Evolutionary conservation across 768 basidiomycete genomes (phyloP), one percentile per base, ranked within the genome.

Genomic region (Tulasnella sp.): DNA sequence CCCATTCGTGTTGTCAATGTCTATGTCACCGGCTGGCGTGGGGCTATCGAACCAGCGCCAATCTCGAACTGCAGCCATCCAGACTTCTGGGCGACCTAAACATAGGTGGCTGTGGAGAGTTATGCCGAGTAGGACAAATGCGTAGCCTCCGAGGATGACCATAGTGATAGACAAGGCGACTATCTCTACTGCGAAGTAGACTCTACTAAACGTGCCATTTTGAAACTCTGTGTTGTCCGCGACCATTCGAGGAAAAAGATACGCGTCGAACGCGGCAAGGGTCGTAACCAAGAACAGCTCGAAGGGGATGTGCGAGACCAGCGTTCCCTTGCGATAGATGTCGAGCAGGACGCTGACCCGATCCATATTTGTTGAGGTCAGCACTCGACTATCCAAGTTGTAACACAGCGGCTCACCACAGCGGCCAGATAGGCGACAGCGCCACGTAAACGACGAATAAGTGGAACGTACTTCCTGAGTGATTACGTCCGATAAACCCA

Each of bases 171-270:
- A 27, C 15, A 45, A 12, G 8, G 42, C 54, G 1, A 30, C 54
- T 5, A 56, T 56, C n/a, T 56, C 21, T 21, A 45, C 54, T 5
- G 42, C 54, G 43, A 45, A 56, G 42, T 56, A 56, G 17, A 56
- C 54, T 2, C 42, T 42, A n/a, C 54, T 56, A 17, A 56, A 45
- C 25, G 54, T 45, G 25, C 54, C 54, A 21, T 46, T 21, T 19
- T 21, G 1, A 21, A 7, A 56, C 22, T 8, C 10, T 3, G 25
- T 3, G n/a, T 43, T 43, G n/a, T 56, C 54, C 11, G 43, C 43
- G 3, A 56, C 21, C 25, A 45, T 12, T 2, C n/a, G 54, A 3
- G 21, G 22, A 7, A 56, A 43, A 15, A 56, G 38, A 24, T 56
- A 56, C 7, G 38, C 54, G 12, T 56, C n/a, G 24, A 44, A 45